Base-by-base conservation (phyloP, 192 early-diverging fungal genomes). In the Backusella australiensis region DNA sequence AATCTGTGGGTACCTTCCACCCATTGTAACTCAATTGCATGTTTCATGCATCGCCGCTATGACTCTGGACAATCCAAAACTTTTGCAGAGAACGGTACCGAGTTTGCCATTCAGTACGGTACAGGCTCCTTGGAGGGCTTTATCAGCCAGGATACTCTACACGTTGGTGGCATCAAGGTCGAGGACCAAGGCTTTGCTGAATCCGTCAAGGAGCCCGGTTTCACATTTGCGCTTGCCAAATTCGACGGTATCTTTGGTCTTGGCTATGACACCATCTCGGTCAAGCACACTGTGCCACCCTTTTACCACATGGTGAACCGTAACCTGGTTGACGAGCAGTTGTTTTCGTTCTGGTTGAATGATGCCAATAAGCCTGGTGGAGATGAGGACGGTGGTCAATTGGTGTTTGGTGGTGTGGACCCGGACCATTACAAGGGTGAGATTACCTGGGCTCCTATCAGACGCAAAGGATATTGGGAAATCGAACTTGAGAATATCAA, bases 211-310 rank as follows among this genome's bases (percentile, higher is more conserved):
- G 96, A 98, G 80, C 98, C 98, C 11, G 97, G 97, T 0, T 88
- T 98, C 53, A 91, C 96, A 1, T 99, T 98, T 88, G 94, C 93
- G 3, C 91, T 97, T 76, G 96, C 94, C 26, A 83, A 89, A 19
- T 99, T 98, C 76, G 98, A 99, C 81, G 98, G 98, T 19, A 99
- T 99, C 80, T 88, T 98, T 74, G 97, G 97, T 12, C 85, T 98
- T 32, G 96, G 88, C n/a, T 94, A 94, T 78, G 92, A 96, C 75
- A 91, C 86, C 74, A 98, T 98, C 81, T 91, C 96, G n/a, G 96
- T 99, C 34, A 81, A 93, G 41, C 84, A 88, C 23, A 94, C 94
- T 19, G 95, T 96, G 66, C 98, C 98, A 15, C 98, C 98, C 5
- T 95, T 99, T 84, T 99, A 98, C 82, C 89, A 92, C 72, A 92